Evolutionary conservation across 768 basidiomycete species (phyloP), one percentile per base, ranked within the genome.

Genomic region (Tubosaeta sp.): DNA sequence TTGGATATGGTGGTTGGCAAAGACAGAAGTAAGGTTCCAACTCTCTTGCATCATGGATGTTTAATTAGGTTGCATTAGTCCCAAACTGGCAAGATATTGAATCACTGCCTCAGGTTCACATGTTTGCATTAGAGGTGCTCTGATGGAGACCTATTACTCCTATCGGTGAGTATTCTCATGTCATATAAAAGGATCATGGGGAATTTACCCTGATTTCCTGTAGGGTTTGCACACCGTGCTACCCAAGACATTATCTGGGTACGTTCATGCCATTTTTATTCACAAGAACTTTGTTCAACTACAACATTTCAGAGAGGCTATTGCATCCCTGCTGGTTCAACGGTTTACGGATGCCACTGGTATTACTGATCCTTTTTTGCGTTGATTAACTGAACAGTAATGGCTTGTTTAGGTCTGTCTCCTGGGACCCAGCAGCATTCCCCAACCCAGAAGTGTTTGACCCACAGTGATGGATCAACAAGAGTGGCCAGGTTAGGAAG

Each of bases 231-330:
- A 1, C 86, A 88, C 55, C 76, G 77, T 14, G 76, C 83, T 0
- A 85, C 82, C 0, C 76, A 76, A 46, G 84, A 86, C 49, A 75
- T 87, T 34, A 60, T 80, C 22, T 86, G 81, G 79, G 82, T 82
- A 53, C 5, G 59, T 46, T 38, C 6, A 27, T 33, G 16, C 3
- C 27, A 9, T 1, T 19, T 29, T 3, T 9, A n/a, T 33, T 31
- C 6, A 32, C 10, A 25, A 17, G 16, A 33, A 54, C 75, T 19
- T 81, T 76, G 73, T 76, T 78, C 22, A 48, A 22, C 14, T 33
- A 32, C 9, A 6, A 13, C 25, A 17, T 39, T 7, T 13, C 39
- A 64, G 64, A 56, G 46, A 35, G 64, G 57, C 13, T 53, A 59
- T n/a, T 44, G 54, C 27, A 62, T 65, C 44, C 61, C 64, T 10